Conservation (phyloP, 805 yeast genomes). For the Candida verbasci region DNA sequence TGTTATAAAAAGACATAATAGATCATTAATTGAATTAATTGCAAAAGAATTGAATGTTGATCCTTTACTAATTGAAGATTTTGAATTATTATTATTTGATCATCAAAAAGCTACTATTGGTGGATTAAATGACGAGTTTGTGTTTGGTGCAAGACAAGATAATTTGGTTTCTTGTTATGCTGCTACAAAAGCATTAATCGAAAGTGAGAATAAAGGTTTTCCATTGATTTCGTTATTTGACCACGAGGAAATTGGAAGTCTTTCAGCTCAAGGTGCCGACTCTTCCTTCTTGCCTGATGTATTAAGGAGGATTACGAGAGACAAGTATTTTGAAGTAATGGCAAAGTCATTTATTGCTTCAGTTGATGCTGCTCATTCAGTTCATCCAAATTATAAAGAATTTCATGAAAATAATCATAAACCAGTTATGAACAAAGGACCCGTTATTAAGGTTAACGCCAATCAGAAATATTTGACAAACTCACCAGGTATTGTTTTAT, state of each 20-base stretch:
- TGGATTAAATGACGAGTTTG: slow-evolving; percentile 85
- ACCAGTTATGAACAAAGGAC: slow-evolving; percentile 83
- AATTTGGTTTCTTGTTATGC: slow-evolving; percentile 85
- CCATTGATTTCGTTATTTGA: slow-evolving; percentile 82
- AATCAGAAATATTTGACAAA: slow-evolving; percentile 95
- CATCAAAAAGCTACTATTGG: slow-evolving; percentile 81
- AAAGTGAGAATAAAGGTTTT: slow-evolving; percentile 50
- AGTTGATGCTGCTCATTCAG: slow-evolving; percentile 96
- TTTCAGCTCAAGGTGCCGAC: slow-evolving; percentile 95
- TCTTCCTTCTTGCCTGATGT: slow-evolving; percentile 84
- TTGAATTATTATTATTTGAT: slow-evolving; percentile 82
- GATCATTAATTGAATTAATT: slow-evolving; percentile 61
- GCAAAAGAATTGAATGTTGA: slow-evolving; percentile 59
- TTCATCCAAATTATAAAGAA: slow-evolving; percentile 84
- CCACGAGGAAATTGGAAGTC: slow-evolving; percentile 94
- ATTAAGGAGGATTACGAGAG: slow-evolving; percentile 57
- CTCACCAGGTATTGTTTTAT: slow-evolving; percentile 77
- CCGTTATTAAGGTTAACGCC: slow-evolving; percentile 90
- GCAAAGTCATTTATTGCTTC: slow-evolving; percentile 84
- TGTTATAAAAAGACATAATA: slow-evolving; percentile 72
- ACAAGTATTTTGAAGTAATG: slow-evolving; percentile 48
- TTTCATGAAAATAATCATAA: slow-evolving; percentile 74
- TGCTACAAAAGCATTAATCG: slow-evolving; percentile 67
- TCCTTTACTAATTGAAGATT: slow-evolving; percentile 71
- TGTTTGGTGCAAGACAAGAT: slow-evolving; percentile 88